Conservation (phyloP, 768 basidiomycete genomes). For the Lactarius indigo region DNA sequence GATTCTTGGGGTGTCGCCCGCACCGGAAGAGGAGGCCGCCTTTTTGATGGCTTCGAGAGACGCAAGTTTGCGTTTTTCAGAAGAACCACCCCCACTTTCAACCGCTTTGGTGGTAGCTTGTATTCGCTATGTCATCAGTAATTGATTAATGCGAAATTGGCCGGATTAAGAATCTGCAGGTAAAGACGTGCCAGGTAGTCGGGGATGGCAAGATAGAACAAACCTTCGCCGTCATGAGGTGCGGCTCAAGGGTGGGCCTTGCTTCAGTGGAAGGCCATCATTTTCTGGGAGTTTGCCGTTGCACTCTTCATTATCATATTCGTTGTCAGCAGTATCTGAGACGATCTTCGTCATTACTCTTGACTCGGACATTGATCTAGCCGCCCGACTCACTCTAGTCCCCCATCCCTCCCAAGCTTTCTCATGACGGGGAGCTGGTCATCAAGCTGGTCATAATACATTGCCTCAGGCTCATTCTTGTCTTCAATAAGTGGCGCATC, state of each 20-base stretch:
- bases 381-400: constrained; percentile 66
- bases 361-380: constrained; percentile 84
- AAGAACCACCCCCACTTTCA: constrained; percentile 64
- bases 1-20: constrained; percentile 52
- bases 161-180: constrained; percentile 62
- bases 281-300: constrained; percentile 26
- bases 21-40: constrained; percentile 41
- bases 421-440: background rate
- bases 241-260: too few relatives aligned
- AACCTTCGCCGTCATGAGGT: constrained; percentile 82
- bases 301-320: constrained; percentile 52
- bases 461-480: too few relatives aligned
- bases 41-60: constrained; percentile 72
- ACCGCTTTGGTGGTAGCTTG: constrained; percentile 72
- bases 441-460: too few relatives aligned
- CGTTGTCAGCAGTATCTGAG: constrained; percentile 84
- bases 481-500: too few relatives aligned
- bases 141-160: constrained; percentile 74
- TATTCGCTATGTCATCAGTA: constrained; percentile 60
- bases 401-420: constrained; percentile 30
- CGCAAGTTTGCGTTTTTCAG: constrained; percentile 87
- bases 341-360: constrained; percentile 60
- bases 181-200: background rate
- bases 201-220: background rate
- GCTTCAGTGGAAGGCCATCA: constrained; percentile 28